Conservation (phyloP, 2,329 filamentous ascomycete genomes). For the Alternaria atra region DNA sequence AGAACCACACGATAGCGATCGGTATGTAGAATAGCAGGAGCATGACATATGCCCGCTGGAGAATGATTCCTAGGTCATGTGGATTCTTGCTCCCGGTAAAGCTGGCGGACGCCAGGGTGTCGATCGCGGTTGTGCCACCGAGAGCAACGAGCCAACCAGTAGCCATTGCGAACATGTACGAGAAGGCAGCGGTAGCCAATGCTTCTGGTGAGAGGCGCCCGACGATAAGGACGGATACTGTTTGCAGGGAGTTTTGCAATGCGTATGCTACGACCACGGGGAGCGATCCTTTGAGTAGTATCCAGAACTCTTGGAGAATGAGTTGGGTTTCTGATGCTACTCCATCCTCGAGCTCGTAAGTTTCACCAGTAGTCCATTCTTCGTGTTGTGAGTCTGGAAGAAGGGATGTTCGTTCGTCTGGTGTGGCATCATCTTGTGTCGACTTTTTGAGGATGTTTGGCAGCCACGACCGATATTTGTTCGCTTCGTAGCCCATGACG, state of each 20-base stretch:
- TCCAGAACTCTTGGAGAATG: slow-evolving; percentile 68
- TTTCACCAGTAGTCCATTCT: slow-evolving; percentile 48
- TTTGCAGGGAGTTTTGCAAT: slow-evolving; percentile 86
- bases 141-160: slow-evolving; percentile 87
- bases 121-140: slow-evolving; percentile 84
- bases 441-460: slow-evolving; percentile 37
- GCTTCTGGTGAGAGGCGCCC: slow-evolving; percentile 82
- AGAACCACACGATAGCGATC: slow-evolving; percentile 77
- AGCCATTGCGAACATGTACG: slow-evolving; percentile 93
- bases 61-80: slow-evolving; percentile 77
- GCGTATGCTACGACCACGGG: slow-evolving; percentile 87
- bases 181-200: slow-evolving; percentile 82
- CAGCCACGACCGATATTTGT: slow-evolving; percentile 39
- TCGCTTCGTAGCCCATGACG: slow-evolving; percentile 35
- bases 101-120: slow-evolving; percentile 82
- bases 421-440: slow-evolving; percentile 30
- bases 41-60: slow-evolving; percentile 79
- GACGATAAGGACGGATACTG: slow-evolving; percentile 80
- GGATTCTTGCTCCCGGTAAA: slow-evolving; percentile 84
- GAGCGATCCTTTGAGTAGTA: slow-evolving; percentile 73
- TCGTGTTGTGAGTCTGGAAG: slow-evolving; percentile 53
- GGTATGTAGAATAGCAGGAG: slow-evolving; percentile 76
- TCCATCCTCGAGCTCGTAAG: slow-evolving; percentile 51
- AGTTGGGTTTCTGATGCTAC: slow-evolving; percentile 47
- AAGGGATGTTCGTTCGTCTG: slow-evolving; percentile 56